phyloP scores from a whole-genome alignment of 202 grass and related monocot genomes.

The Bolboschoenoplectus hybrid region DNA sequence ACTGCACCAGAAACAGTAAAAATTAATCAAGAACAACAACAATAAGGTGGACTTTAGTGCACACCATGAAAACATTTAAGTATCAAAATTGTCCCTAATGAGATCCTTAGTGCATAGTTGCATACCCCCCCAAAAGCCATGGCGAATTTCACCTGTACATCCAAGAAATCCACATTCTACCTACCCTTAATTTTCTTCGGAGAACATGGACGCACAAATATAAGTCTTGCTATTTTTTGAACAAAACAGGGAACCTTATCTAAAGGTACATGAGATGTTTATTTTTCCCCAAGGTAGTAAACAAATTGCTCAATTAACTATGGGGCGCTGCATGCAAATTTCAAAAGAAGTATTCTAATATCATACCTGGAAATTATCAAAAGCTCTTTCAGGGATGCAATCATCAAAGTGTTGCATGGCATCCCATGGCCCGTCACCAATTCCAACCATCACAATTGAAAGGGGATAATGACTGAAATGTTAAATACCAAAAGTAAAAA shows the following conservation, averaged over 20 bases:
- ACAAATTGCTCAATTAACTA: conserved; percentile 8
- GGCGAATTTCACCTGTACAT: background rate
- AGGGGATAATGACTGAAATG: conserved; percentile 81
- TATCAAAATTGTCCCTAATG: conserved; percentile 26
- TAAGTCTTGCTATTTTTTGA: conserved; percentile 14
- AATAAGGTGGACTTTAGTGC: background rate
- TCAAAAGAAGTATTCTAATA: conserved; percentile 16
- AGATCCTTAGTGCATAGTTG: conserved; percentile 26
- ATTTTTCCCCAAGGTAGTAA: background rate
- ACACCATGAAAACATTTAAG: conserved; percentile 17
- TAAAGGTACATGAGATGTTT: conserved; percentile 23
- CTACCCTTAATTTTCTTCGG: background rate
- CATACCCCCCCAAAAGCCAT: conserved; percentile 9
- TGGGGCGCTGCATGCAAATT: background rate
- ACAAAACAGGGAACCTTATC: conserved; percentile 4
- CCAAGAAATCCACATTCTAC: conserved; percentile 12
- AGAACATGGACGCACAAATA: background rate
- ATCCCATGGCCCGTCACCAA: conserved; percentile 98
- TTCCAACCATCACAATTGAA: conserved; percentile 97
- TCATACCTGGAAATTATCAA: conserved; percentile 97
- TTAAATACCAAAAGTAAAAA: conserved; percentile 8
- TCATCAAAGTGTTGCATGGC: conserved; percentile 95
- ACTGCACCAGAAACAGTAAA: conserved; percentile 50
- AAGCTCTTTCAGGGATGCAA: conserved; percentile 82
- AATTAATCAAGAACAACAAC: conserved; percentile 26